These are phyloP conservation scores for Chenopodium album DNA, from an alignment of 148 eudicot genomes.

Conservation along the genomic window DNA sequence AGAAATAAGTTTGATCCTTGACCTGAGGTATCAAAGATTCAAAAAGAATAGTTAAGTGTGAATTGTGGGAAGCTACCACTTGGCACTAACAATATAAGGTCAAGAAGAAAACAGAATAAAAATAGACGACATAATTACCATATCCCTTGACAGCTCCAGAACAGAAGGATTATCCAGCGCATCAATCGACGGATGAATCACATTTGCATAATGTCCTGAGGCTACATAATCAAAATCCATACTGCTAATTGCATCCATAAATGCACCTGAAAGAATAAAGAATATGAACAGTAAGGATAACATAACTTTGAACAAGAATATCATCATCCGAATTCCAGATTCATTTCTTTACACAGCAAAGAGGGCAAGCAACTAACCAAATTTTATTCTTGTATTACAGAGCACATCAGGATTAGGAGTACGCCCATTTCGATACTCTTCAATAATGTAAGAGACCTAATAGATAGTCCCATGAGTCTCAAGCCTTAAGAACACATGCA, in stretches of 20 bases:
- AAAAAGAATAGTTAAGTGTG: background rate
- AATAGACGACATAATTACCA: conserved; percentile 42
- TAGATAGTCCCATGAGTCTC: conserved; percentile 30
- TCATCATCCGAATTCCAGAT: background rate
- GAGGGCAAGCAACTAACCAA: conserved; percentile 51
- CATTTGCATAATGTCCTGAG: conserved; percentile 96
- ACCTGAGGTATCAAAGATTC: conserved; percentile 49
- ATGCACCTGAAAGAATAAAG: conserved; percentile 61
- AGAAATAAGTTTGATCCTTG: conserved; percentile 97
- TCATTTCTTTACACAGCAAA: background rate
- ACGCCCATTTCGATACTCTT: conserved; percentile 87
- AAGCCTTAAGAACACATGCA: conserved; percentile 22
- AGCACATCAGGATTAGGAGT: conserved; percentile 99
- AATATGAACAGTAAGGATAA: background rate
- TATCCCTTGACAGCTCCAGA: conserved; percentile 78
- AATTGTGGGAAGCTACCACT: background rate
- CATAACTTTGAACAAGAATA: background rate
- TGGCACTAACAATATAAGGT: background rate
- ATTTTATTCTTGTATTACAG: conserved; percentile 96
- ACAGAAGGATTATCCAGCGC: conserved; percentile 45
- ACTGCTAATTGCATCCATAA: conserved; percentile 75
- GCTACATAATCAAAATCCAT: conserved; percentile 86
- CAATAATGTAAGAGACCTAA: conserved; percentile 91
- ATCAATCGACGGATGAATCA: conserved; percentile 53
- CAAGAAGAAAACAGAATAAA: background rate